Percentiles rank a stretch among this genome's conserved stretches.
phyloP scores from a whole-genome alignment of 805 yeast genomes.

The Pichia membranifaciens region DNA sequence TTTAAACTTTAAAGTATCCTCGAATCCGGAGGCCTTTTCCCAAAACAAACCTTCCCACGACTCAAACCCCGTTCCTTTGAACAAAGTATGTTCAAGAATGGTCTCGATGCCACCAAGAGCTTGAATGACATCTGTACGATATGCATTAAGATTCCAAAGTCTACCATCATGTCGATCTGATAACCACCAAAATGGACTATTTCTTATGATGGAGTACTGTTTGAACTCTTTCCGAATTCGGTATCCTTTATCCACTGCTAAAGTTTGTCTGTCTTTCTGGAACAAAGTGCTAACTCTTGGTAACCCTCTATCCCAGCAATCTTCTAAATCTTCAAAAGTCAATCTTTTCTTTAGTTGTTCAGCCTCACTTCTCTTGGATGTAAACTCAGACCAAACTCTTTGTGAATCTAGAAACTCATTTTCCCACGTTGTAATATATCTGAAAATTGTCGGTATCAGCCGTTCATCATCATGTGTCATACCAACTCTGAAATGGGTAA shows the following conservation, averaged over 20 bases:
- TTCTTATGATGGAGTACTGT: slow-evolving; percentile 62
- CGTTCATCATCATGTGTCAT: slow-evolving; percentile 78
- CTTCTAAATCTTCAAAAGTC: slow-evolving; percentile 90
- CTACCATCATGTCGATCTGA: slow-evolving; percentile 90
- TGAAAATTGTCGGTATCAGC: slow-evolving; percentile 85
- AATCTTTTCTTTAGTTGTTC: slow-evolving; percentile 76
- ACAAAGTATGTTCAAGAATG: slow-evolving; percentile 87
- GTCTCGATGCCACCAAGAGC: slow-evolving; percentile 97
- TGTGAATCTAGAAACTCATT: slow-evolving; percentile 91
- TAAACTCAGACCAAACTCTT: slow-evolving; percentile 97
- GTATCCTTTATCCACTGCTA: slow-evolving; percentile 93
- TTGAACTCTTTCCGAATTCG: slow-evolving; percentile 75
- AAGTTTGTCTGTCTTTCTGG: slow-evolving; percentile 89
- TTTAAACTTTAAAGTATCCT: slow-evolving; percentile 90
- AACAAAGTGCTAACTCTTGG: slow-evolving; percentile 94
- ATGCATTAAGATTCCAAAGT: slow-evolving; percentile 88
- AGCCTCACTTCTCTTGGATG: slow-evolving; percentile 84
- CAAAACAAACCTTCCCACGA: slow-evolving; percentile 98
- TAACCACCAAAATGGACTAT: slow-evolving; percentile 96
- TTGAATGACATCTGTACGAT: slow-evolving; percentile 92
- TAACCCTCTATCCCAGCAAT: slow-evolving; percentile 93
- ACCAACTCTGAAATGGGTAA: slow-evolving; percentile 90
- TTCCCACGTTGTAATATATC: slow-evolving; percentile 95
- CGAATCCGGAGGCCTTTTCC: slow-evolving; percentile 98
- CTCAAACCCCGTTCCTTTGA: slow-evolving; percentile 95